phyloP scores from a whole-genome alignment of 106 monocot species.

The Xerophyta viscosa region DNA sequence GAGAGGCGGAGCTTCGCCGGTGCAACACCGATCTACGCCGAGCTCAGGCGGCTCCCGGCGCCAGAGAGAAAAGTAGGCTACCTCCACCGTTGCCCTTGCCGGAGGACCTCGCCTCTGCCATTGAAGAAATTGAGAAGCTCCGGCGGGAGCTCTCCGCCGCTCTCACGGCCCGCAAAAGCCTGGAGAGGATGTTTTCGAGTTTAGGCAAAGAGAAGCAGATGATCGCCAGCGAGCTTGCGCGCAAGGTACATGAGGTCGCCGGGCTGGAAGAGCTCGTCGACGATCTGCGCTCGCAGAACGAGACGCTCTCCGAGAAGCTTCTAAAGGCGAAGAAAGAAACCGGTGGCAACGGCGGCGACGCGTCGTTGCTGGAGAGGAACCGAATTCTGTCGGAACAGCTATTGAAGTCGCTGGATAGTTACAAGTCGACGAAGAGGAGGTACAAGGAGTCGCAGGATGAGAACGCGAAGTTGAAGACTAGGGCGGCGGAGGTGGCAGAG shows the following conservation, averaged over 20 bases:
- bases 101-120: not conserved
- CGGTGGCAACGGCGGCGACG: not conserved
- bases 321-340: constrained; percentile 5
- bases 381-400: constrained; percentile 45
- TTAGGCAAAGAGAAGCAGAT: constrained; percentile 50
- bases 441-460: constrained; percentile 41
- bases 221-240: constrained; percentile 37
- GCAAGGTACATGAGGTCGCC: constrained; percentile 22
- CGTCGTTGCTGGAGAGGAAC: constrained; percentile 29
- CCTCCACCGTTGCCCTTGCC: not conserved
- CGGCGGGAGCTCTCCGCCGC: constrained; percentile 31
- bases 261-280: constrained; percentile 32
- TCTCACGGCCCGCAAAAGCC: constrained; percentile 35
- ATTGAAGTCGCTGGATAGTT: constrained; percentile 33
- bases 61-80: not conserved
- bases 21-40: constrained; percentile 48
- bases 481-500: constrained; percentile 13
- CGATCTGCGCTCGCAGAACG: constrained; percentile 43
- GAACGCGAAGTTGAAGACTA: constrained; percentile 7
- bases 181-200: constrained; percentile 56
- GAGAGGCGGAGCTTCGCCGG: constrained; percentile 39
- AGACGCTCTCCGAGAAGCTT: constrained; percentile 37
- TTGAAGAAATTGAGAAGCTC: constrained; percentile 36
- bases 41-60: not conserved
- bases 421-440: constrained; percentile 29